A percentile compares a stretch with the other conserved stretches of the same genome.
These are phyloP conservation scores for Ustilago vetiveriae DNA, from an alignment of 1,284 basidiomycete genomes.

Conservation along the genomic window DNA sequence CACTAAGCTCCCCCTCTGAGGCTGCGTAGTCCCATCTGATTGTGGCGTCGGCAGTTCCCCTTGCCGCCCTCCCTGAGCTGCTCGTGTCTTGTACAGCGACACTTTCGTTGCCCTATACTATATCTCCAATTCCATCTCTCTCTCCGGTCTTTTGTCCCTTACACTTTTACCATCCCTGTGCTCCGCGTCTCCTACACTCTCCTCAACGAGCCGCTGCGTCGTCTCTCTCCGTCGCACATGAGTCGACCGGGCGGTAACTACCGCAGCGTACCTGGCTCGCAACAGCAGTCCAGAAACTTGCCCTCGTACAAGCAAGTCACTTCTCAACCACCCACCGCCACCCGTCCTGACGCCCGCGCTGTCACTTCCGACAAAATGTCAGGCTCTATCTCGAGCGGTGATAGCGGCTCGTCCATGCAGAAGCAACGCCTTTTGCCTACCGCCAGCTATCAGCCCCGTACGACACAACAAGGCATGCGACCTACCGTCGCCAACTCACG, in stretches of 20 bases:
- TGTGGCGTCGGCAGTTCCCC: too few species aligned
- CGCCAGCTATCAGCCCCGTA: constrained; percentile 10
- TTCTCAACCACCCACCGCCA: constrained; percentile 14
- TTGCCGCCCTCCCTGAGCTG: too few species aligned
- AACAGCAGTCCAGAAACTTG: constrained; percentile 11
- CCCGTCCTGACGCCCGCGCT: constrained; percentile 6
- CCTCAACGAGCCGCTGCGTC: too few species aligned
- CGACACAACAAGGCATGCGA: background rate
- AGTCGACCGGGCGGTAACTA: constrained; percentile 18
- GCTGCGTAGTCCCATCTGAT: too few species aligned
- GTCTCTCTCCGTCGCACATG: constrained; percentile 3
- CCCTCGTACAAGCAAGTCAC: constrained; percentile 41
- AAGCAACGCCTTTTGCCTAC: constrained; percentile 23
- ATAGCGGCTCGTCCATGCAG: constrained; percentile 14
- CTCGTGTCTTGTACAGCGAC: too few species aligned
- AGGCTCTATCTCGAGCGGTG: constrained; percentile 38
- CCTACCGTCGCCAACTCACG: constrained; percentile 1
- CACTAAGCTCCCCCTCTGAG: too few species aligned
- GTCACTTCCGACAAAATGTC: constrained; percentile 18
- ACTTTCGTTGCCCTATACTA: too few species aligned
- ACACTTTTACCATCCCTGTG: background rate
- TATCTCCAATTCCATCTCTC: too few species aligned
- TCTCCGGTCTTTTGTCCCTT: background rate
- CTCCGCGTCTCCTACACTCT: background rate
- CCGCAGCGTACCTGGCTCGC: constrained; percentile 17